phyloP scores from a whole-genome alignment of 495 filamentous ascomycete species.

The Neurospora hispaniola region DNA sequence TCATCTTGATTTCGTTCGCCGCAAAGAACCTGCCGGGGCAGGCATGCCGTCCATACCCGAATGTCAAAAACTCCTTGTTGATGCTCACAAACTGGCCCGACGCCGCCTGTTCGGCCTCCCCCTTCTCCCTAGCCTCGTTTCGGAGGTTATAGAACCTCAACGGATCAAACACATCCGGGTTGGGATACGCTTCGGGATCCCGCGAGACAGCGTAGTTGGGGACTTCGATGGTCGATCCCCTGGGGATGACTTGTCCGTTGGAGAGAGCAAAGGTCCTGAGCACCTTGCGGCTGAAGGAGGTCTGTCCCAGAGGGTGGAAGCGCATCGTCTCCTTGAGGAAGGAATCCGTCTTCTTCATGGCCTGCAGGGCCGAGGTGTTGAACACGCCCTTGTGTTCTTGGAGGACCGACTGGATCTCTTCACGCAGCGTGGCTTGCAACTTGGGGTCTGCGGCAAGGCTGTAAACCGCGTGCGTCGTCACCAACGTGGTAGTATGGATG shows the following conservation, averaged over 20 bases:
- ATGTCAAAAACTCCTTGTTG: constrained; percentile 28
- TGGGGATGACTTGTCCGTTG: constrained; percentile 29
- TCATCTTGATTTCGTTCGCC: constrained; percentile 42
- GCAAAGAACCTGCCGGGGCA: constrained; percentile 54
- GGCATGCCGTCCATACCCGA: constrained; percentile 45
- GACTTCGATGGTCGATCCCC: constrained; percentile 27
- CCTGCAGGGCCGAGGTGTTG: constrained; percentile 16
- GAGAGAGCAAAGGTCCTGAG: constrained; percentile 29
- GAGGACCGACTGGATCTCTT: constrained; percentile 37
- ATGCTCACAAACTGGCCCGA: constrained; percentile 34
- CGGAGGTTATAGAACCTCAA: constrained; percentile 40
- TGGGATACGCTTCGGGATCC: constrained; percentile 18
- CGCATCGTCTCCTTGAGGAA: constrained; percentile 28
- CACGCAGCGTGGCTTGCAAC: constrained; percentile 36
- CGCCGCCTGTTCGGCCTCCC: constrained; percentile 16
- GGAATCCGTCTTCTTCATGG: constrained; percentile 27
- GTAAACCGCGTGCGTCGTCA: constrained; percentile 19
- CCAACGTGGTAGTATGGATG: constrained; percentile 31
- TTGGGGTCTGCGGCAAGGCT: constrained; percentile 33
- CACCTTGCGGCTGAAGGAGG: constrained; percentile 29
- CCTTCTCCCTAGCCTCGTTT: constrained; percentile 20
- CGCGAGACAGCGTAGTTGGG: constrained; percentile 26
- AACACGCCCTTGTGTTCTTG: constrained; percentile 19
- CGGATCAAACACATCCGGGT: constrained; percentile 35
- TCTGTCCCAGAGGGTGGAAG: constrained; percentile 6